Evolutionary conservation across 192 early-diverging fungal genomes (phyloP), one percentile per base, ranked within the genome.

Genomic region (Coemansia sp.): DNA sequence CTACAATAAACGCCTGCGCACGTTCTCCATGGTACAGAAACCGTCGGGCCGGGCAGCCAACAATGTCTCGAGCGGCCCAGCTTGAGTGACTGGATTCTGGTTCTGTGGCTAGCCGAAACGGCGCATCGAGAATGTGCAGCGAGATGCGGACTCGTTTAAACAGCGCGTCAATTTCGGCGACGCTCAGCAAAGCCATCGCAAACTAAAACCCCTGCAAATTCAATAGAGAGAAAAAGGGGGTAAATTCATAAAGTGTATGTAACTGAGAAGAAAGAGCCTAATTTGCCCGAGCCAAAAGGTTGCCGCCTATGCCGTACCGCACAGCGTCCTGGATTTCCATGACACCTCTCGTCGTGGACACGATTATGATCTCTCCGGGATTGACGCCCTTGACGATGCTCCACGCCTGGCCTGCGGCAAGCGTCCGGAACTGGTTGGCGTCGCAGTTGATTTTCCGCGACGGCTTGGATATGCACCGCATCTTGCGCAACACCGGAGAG

Each of bases 271-370:
- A 38, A 19, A 57, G 35, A 25, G 11, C 37, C 50, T 75, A 84
- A 32, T 57, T 59, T 22, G 72, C 90, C 60, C 91, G 84, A 67
- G 89, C 92, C 48, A 98, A 72, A 35, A 98, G 82, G 66, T 91
- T 90, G n/a, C 95, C 96, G 25, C 93, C 93, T 43, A 93, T 85
- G 45, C 88, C 85, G 72, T 90, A 82, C 70, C 87, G 79, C 55
- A 97, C 69, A 3, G 96, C 96, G 41, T 96, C 94, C 68, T 93
- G 90, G 62, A 97, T 69, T 66, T 96, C 94, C 59, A 97, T 64
- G 8, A 98, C 87, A 14, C 96, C 96, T 62, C 86, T 86, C 27
- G 41, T 45, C 11, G 41, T 96, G 2, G 91, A 87, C 24, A 98
- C 67, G 56, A 97, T 91, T 41, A 94, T 91, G 60, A 96, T 89